These are phyloP conservation scores for Penicillium canariense DNA, from an alignment of 495 filamentous ascomycete genomes.

Conservation along the genomic window DNA sequence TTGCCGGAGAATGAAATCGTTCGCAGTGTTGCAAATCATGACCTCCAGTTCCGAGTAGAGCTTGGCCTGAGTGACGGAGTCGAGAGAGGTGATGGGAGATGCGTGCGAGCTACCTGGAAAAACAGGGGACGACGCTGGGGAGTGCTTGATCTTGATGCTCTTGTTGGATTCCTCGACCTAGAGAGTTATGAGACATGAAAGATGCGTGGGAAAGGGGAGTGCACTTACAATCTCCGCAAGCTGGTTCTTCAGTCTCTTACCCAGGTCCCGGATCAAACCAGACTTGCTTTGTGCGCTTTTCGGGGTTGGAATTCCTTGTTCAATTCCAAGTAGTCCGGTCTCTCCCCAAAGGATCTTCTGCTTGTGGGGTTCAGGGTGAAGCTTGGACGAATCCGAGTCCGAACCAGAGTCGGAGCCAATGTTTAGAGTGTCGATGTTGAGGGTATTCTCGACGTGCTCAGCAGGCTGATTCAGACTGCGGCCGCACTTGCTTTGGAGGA, in stretches of 20 bases:
- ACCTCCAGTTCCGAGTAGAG: constrained; percentile 55
- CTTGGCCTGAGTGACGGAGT: constrained; percentile 44
- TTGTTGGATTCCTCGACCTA: neutral
- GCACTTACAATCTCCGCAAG: neutral
- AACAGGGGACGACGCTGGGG: neutral
- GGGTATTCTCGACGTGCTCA: neutral
- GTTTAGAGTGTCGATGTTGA: neutral
- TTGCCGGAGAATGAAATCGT: constrained; percentile 48
- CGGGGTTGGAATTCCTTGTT: neutral
- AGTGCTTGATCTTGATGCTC: neutral
- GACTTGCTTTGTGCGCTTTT: neutral
- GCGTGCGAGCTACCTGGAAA: neutral
- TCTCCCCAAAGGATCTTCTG: neutral
- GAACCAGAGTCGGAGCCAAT: neutral
- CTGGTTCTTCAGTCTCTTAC: constrained; percentile 2
- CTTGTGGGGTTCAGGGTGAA: neutral
- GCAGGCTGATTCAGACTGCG: neutral
- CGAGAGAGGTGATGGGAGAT: constrained; percentile 43
- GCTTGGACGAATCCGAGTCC: neutral
- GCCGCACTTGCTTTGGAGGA: too few relatives aligned
- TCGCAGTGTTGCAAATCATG: constrained; percentile 52
- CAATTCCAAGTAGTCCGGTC: neutral
- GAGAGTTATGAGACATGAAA: neutral
- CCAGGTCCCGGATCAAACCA: neutral
- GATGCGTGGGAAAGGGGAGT: neutral